phyloP scores from a whole-genome alignment of 768 basidiomycete species.

The Tricholomella constricta region DNA sequence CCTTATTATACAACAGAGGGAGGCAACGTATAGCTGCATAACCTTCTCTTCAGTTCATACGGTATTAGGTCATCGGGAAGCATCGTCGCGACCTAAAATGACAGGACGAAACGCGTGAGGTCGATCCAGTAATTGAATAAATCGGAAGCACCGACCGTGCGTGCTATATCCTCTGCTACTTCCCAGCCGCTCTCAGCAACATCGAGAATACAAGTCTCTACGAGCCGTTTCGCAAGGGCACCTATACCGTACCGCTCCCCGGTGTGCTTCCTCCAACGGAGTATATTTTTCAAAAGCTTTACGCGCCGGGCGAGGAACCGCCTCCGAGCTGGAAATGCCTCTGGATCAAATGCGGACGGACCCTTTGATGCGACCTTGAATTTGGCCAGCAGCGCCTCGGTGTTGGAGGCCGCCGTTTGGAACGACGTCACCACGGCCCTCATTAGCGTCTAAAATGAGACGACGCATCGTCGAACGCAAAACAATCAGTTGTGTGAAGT shows the following conservation, averaged over 20 bases:
- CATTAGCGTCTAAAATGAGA: slow-evolving; percentile 49
- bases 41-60: slow-evolving; percentile 20
- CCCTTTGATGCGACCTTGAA: slow-evolving; percentile 41
- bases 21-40: slow-evolving; percentile 13
- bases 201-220: slow-evolving; percentile 60
- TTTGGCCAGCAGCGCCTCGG: slow-evolving; percentile 49
- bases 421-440: slow-evolving; percentile 57
- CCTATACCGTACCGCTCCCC: slow-evolving; percentile 62
- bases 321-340: slow-evolving; percentile 67
- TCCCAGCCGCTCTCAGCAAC: slow-evolving; percentile 84
- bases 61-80: slow-evolving; percentile 39
- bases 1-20: not conserved
- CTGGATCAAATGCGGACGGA: slow-evolving; percentile 68
- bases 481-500: not conserved
- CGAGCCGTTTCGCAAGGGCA: slow-evolving; percentile 53
- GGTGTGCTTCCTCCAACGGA: slow-evolving; percentile 76
- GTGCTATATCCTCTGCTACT: slow-evolving; percentile 67
- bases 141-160: slow-evolving; percentile 47
- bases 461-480: not conserved
- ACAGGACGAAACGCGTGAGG: not conserved
- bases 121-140: slow-evolving; percentile 2
- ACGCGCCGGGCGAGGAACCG: slow-evolving; percentile 66
- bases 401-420: slow-evolving; percentile 53
- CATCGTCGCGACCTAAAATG: slow-evolving; percentile 34
- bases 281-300: slow-evolving; percentile 74